Conservation (phyloP, 1,139 yeast species). For the Candida glucosophila region DNA sequence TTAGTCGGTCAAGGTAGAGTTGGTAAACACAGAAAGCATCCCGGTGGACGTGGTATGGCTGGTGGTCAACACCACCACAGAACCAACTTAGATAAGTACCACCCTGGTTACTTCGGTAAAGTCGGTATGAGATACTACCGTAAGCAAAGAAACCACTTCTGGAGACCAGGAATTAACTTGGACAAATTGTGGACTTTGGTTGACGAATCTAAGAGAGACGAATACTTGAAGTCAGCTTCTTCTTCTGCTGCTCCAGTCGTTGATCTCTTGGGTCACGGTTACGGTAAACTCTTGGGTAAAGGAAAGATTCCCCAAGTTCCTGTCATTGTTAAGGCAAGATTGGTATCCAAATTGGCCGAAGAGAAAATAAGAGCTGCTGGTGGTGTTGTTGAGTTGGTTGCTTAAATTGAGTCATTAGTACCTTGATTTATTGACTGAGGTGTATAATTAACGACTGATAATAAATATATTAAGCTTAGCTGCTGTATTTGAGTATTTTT, state of each 20-base stretch:
- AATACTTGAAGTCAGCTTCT: constrained; percentile 80
- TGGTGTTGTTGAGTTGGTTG: constrained; percentile 99
- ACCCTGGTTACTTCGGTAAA: constrained; percentile 99
- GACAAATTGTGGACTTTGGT: constrained; percentile 98
- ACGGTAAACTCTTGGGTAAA: constrained; percentile 99
- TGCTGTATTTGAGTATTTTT: too few relatives aligned
- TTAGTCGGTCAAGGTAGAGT: constrained; percentile 99
- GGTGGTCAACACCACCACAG: constrained; percentile 99
- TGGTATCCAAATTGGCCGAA: constrained; percentile 98
- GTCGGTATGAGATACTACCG: constrained; percentile 99
- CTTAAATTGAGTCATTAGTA: too few relatives aligned
- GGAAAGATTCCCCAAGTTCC: constrained; percentile 98
- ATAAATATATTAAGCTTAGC: too few relatives aligned
- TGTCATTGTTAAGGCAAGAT: constrained; percentile 98
- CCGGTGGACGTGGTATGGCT: constrained; percentile 99
- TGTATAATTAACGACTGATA: too few relatives aligned
- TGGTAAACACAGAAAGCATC: constrained; percentile 99
- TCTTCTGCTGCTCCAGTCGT: constrained; percentile 95
- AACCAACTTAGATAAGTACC: constrained; percentile 99
- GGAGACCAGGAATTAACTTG: constrained; percentile 97
- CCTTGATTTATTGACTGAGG: too few relatives aligned
- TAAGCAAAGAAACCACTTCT: constrained; percentile 92
- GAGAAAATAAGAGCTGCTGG: constrained; percentile 99
- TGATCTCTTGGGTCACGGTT: constrained; percentile 99
- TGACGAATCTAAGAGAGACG: constrained; percentile 91